Conservation (phyloP, 805 yeast species). For the Lachancea cidri region DNA sequence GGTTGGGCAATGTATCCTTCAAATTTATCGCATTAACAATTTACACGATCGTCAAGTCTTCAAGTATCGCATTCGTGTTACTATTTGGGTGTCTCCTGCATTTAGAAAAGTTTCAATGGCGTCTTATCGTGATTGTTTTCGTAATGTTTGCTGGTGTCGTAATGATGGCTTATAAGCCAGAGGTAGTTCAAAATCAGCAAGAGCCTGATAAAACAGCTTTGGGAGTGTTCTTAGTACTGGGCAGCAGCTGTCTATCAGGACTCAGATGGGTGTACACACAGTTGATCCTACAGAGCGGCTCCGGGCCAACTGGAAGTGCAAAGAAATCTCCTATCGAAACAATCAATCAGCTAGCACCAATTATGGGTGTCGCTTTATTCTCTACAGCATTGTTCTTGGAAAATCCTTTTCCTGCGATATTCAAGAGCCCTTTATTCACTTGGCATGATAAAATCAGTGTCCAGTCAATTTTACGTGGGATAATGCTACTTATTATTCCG, state of each 20-base stretch:
- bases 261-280: slow-evolving; percentile 95
- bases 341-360: slow-evolving; percentile 77
- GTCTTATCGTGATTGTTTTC: slow-evolving; percentile 61
- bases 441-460: slow-evolving; percentile 10
- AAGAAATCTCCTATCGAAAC: slow-evolving; percentile 68
- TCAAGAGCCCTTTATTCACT: slow-evolving; percentile 22
- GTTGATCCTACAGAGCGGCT: slow-evolving; percentile 56
- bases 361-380: slow-evolving; percentile 64
- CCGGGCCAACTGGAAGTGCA: slow-evolving; percentile 8
- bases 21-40: slow-evolving; percentile 73
- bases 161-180: slow-evolving; percentile 70
- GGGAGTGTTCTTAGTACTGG: slow-evolving; percentile 71
- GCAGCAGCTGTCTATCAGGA: slow-evolving; percentile 80
- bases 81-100: slow-evolving; percentile 80
- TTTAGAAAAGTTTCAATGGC: slow-evolving; percentile 68
- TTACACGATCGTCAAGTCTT: slow-evolving; percentile 90
- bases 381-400: slow-evolving; percentile 63
- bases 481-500: slow-evolving; percentile 63
- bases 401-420: slow-evolving; percentile 40
- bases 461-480: slow-evolving; percentile 44
- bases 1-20: slow-evolving; percentile 82
- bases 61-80: slow-evolving; percentile 82
- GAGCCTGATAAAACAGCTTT: slow-evolving; percentile 27
- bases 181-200: slow-evolving; percentile 18
- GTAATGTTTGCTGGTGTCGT: slow-evolving; percentile 81